These are phyloP conservation scores for Entonaema liquescens DNA, from an alignment of 495 filamentous ascomycete species.

Conservation along the genomic window DNA sequence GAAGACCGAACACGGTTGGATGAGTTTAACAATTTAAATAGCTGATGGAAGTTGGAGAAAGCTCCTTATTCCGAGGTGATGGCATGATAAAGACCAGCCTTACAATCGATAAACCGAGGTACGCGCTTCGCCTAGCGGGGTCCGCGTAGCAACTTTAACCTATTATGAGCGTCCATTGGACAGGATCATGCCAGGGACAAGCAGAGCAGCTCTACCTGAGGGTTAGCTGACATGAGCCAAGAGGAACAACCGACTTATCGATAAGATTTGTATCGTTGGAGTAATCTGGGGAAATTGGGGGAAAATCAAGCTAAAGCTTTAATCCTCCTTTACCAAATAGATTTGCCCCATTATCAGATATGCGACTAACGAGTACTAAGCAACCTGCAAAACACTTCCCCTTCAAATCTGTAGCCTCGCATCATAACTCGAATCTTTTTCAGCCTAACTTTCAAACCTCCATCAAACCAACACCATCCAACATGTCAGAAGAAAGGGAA, in stretches of 20 bases:
- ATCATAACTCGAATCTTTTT: conserved; percentile 4
- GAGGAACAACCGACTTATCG: conserved; percentile 1
- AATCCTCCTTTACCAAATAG: conserved; percentile 14
- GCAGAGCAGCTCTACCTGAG: background rate
- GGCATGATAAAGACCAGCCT: conserved; percentile 13
- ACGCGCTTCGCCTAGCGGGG: conserved; percentile 24
- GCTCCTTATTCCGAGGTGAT: conserved; percentile 22
- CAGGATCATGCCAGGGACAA: background rate
- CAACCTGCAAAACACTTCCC: conserved; percentile 31
- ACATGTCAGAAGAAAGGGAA: conserved; percentile 48
- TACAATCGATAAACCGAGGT: conserved; percentile 34
- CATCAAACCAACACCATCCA: conserved; percentile 14
- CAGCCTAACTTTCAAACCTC: conserved; percentile 17
- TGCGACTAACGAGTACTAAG: conserved; percentile 6
- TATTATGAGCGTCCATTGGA: conserved; percentile 1
- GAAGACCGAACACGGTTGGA: conserved; percentile 8
- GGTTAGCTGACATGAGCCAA: conserved; percentile 6
- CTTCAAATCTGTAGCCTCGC: conserved; percentile 20
- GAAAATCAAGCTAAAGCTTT: background rate
- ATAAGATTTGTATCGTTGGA: background rate
- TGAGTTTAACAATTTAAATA: conserved; percentile 5
- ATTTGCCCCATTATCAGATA: conserved; percentile 6
- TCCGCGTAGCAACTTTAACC: background rate
- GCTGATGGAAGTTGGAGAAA: conserved; percentile 10
- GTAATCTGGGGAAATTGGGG: conserved; percentile 29